Percentiles rank a stretch among this genome's conserved stretches.
Conservation (phyloP, 2,329 filamentous ascomycete species). For the Sarocladium oryzae region DNA sequence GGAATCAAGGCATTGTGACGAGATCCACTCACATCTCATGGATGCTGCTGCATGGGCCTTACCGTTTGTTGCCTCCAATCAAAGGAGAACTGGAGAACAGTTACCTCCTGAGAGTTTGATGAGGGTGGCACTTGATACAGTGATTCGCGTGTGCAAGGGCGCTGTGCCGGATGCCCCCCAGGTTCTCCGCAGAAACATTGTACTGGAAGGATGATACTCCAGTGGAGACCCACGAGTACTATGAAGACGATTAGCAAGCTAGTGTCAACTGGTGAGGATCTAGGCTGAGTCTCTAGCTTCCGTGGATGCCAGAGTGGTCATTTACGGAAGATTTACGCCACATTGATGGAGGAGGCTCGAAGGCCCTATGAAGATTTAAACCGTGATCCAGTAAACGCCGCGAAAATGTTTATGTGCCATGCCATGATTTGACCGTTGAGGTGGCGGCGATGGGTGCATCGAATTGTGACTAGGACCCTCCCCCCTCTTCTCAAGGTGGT, state of each 20-base stretch:
- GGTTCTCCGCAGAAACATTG: slow-evolving; percentile 2
- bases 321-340: background rate
- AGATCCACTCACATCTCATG: background rate
- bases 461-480: too few species aligned
- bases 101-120: slow-evolving; percentile 1
- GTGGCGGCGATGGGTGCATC: too few species aligned
- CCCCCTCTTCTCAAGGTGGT: too few species aligned
- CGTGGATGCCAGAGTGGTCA: background rate
- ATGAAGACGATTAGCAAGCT: background rate
- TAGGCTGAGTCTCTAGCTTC: background rate
- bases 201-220: background rate
- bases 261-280: background rate
- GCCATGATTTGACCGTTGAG: too few species aligned
- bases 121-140: background rate
- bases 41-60: background rate
- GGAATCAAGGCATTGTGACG: background rate
- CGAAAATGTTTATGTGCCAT: too few species aligned
- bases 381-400: background rate
- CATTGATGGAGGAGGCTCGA: background rate
- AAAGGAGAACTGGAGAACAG: background rate
- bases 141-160: background rate
- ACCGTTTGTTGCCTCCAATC: background rate
- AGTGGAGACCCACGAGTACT: background rate
- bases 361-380: background rate
- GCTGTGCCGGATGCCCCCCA: background rate